A percentile compares a stretch with the other conserved stretches of the same genome.
phyloP scores from a whole-genome alignment of 371 early-diverging fungal species.

The Mortierella sp. region DNA sequence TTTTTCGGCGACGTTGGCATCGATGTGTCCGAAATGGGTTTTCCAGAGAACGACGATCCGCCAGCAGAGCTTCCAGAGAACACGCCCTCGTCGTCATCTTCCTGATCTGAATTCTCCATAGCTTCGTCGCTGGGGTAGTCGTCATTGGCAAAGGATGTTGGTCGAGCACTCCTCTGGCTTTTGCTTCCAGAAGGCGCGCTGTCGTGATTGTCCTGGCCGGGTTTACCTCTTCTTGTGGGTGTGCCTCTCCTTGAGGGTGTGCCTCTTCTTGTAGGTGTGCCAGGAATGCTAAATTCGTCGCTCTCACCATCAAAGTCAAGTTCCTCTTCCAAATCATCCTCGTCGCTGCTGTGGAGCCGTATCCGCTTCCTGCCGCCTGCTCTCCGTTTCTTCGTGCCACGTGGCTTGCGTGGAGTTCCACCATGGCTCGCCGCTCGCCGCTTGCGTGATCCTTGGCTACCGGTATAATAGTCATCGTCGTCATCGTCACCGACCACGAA shows the following conservation, averaged over 20 bases:
- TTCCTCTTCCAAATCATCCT: constrained; percentile 37
- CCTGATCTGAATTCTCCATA: constrained; percentile 45
- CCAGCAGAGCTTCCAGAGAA: constrained; percentile 52
- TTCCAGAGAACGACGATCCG: constrained; percentile 31
- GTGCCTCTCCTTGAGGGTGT: constrained; percentile 7
- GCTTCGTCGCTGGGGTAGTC: constrained; percentile 56
- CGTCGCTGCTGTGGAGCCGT: constrained; percentile 38
- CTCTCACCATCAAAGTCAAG: constrained; percentile 36
- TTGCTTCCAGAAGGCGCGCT: constrained; percentile 53
- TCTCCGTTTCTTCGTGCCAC: constrained; percentile 21
- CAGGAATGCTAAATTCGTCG: constrained; percentile 35
- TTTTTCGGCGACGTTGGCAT: constrained; percentile 27
- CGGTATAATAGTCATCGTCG: constrained; percentile 55
- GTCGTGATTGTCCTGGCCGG: constrained; percentile 7
- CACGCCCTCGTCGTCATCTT: constrained; percentile 52
- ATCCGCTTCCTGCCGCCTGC: constrained; percentile 24
- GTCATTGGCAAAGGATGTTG: constrained; percentile 37
- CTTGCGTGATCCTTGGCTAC: constrained; percentile 33
- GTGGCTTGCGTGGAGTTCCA: constrained; percentile 32
- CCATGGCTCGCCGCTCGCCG: constrained; percentile 31
- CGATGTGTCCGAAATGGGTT: constrained; percentile 11
- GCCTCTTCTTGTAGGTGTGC: constrained; percentile 7
- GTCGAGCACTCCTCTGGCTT: constrained; percentile 43
- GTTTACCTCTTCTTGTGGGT: constrained; percentile 13
- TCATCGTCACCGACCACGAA: constrained; percentile 57